Base-by-base conservation (phyloP, 768 basidiomycete genomes). In the Macrocybe gigantea region DNA sequence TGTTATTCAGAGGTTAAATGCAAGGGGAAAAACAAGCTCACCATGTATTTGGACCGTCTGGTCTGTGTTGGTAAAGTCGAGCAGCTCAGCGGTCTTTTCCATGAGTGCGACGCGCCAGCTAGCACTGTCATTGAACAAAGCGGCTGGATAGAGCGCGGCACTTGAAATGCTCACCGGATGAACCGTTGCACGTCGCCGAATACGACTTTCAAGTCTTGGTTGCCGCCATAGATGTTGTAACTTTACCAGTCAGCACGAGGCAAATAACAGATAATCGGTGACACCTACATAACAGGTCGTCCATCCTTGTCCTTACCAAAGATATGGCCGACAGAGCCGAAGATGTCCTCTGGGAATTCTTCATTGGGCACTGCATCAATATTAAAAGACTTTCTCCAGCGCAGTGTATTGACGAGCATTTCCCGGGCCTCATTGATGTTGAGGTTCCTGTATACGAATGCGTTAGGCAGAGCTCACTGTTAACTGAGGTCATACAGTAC, bases 101-200 rank as follows among this genome's bases (percentile, higher is more conserved):
- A 89, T 88, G 44, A 90, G 72, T 30, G 78, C 78, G 40, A 92
- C 77, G 37, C 88, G 81, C 89, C 89, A 92, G 42, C 86, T 87
- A 4, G 22, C 22, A 22, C 22, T 22, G 22, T 22, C 22, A 4
- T 22, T 22, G 52, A 15, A 52, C 22, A 14, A n/a, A 38, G 43
- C 41, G 36, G 41, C 33, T n/a, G 4, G 12, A 31, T 33, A n/a
- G 8, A 33, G 10, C 11, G n/a, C 40, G 4, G 5, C 6, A 41
- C 38, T 39, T 13, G 33, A 31, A 9, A 12, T 31, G 48, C 64
- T 37, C 59, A 86, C 87, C 86, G 74, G 55, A 92, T 71, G 64
- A 93, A 91, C 34, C 82, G 75, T 44, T 80, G 73, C 12, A 86
- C 75, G 57, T 93, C 87, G 29, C 82, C 77, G 56, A 92, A 92